These are phyloP conservation scores for Tympanopsis confertula DNA, from an alignment of 2,329 filamentous ascomycete genomes.

Conservation along the genomic window DNA sequence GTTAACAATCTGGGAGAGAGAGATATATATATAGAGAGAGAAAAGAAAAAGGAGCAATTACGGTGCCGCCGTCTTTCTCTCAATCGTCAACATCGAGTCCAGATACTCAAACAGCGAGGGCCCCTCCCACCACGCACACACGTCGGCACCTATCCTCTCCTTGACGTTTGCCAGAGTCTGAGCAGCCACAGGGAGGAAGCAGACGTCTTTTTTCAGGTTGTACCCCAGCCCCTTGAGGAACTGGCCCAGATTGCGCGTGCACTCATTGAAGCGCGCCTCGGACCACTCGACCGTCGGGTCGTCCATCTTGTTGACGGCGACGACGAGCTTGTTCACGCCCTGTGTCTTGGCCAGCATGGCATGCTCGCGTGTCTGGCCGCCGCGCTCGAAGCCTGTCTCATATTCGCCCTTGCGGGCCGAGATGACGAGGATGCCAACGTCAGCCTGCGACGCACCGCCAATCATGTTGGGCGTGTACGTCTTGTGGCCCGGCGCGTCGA, in stretches of 20 bases:
- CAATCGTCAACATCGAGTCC: slow-evolving; percentile 79
- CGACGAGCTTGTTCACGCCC: slow-evolving; percentile 90
- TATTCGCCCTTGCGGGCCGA: slow-evolving; percentile 96
- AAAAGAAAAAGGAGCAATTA: no score
- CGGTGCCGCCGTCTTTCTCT: slow-evolving; percentile 90
- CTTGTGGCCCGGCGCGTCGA: slow-evolving; percentile 95
- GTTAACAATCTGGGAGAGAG: no score
- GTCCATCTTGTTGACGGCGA: slow-evolving; percentile 99
- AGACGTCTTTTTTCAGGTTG: slow-evolving; percentile 84
- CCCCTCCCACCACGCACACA: slow-evolving; percentile 75
- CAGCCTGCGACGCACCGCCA: slow-evolving; percentile 82
- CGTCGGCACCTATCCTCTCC: slow-evolving; percentile 64
- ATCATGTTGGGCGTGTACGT: slow-evolving; percentile 98
- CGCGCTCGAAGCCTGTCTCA: slow-evolving; percentile 93
- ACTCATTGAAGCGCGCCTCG: slow-evolving; percentile 84
- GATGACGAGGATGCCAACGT: slow-evolving; percentile 90
- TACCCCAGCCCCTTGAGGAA: slow-evolving; percentile 91
- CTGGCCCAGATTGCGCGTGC: slow-evolving; percentile 71
- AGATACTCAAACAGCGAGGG: slow-evolving; percentile 90
- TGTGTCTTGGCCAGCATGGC: slow-evolving; percentile 97
- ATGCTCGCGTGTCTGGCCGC: slow-evolving; percentile 93
- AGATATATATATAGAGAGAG: no score
- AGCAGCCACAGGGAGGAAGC: slow-evolving; percentile 92
- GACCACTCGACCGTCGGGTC: slow-evolving; percentile 95
- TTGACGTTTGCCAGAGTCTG: slow-evolving; percentile 82